These are phyloP conservation scores for Ambrosiella xylebori DNA, from an alignment of 2,329 filamentous ascomycete genomes.

Conservation along the genomic window DNA sequence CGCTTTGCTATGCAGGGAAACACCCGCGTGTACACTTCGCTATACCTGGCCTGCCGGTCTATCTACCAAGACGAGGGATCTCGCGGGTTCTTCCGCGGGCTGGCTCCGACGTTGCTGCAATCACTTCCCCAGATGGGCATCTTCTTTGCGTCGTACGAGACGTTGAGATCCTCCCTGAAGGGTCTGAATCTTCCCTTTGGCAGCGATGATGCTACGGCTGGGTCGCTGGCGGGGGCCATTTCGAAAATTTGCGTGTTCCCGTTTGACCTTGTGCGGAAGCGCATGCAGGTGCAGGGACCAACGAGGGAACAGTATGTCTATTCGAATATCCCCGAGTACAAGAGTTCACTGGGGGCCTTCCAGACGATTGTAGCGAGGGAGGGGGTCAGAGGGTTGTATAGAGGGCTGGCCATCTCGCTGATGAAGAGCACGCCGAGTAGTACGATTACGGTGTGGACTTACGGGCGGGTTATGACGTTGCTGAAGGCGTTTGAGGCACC, in stretches of 20 bases:
- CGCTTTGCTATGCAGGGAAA: constrained; percentile 90
- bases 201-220: constrained; percentile 67
- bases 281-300: constrained; percentile 88
- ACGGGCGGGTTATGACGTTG: constrained; percentile 55
- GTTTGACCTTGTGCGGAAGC: constrained; percentile 78
- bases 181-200: constrained; percentile 47
- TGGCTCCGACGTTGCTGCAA: constrained; percentile 65
- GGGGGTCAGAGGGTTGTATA: constrained; percentile 66
- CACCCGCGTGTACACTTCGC: constrained; percentile 57
- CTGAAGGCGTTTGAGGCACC: constrained; percentile 28
- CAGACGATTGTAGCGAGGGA: constrained; percentile 51
- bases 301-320: constrained; percentile 64
- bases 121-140: constrained; percentile 95
- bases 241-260: constrained; percentile 88
- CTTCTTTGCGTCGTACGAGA: constrained; percentile 84
- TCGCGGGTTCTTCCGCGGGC: constrained; percentile 72
- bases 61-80: constrained; percentile 62
- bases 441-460: constrained; percentile 88
- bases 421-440: constrained; percentile 88
- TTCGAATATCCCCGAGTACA: constrained; percentile 74
- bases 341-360: constrained; percentile 48
- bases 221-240: constrained; percentile 58
- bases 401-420: constrained; percentile 73
- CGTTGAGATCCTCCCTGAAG: constrained; percentile 43
- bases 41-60: constrained; percentile 49